Conservation (phyloP, 345 rosid genomes). For the Anastatica hierochuntica region DNA sequence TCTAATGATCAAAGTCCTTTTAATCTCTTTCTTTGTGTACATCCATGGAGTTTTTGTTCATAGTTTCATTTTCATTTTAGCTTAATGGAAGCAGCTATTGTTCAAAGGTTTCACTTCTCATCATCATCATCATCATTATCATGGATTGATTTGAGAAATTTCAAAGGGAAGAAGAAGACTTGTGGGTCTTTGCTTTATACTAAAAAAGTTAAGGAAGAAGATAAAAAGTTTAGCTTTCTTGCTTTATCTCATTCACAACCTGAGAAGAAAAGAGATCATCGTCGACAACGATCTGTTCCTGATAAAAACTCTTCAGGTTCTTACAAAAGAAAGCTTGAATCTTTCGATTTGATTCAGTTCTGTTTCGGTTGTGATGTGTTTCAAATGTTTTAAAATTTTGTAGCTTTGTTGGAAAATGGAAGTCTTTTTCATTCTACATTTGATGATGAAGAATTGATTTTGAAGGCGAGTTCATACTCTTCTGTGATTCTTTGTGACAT, state of each 20-base stretch:
- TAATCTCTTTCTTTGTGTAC: too few relatives aligned
- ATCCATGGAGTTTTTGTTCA: too few relatives aligned
- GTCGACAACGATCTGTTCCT: slow-evolving; percentile 26
- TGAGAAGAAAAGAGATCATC: slow-evolving; percentile 21
- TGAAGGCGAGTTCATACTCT: slow-evolving; percentile 39
- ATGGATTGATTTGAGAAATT: slow-evolving; percentile 31
- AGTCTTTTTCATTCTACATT: slow-evolving; percentile 21
- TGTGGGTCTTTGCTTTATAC: slow-evolving; percentile 27
- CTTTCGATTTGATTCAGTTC: slow-evolving; percentile 1
- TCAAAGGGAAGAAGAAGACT: slow-evolving; percentile 20
- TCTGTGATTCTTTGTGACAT: neutral
- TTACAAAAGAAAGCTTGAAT: neutral
- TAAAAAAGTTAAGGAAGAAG: slow-evolving; percentile 23
- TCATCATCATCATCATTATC: too few relatives aligned
- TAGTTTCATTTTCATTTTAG: neutral
- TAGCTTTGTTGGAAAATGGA: slow-evolving; percentile 53
- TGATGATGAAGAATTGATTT: slow-evolving; percentile 40
- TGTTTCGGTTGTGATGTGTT: slow-evolving; percentile 3
- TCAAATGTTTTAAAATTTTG: slow-evolving; percentile 11
- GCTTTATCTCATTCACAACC: slow-evolving; percentile 36
- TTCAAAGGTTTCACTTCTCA: slow-evolving; percentile 36
- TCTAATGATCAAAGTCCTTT: too few relatives aligned
- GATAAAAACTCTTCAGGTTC: slow-evolving; percentile 51
- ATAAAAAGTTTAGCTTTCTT: slow-evolving; percentile 27
- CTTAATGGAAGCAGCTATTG: slow-evolving; percentile 50